Base-by-base conservation (phyloP, 2,329 filamentous ascomycete genomes). In the Paracoccidioides lutzii region DNA sequence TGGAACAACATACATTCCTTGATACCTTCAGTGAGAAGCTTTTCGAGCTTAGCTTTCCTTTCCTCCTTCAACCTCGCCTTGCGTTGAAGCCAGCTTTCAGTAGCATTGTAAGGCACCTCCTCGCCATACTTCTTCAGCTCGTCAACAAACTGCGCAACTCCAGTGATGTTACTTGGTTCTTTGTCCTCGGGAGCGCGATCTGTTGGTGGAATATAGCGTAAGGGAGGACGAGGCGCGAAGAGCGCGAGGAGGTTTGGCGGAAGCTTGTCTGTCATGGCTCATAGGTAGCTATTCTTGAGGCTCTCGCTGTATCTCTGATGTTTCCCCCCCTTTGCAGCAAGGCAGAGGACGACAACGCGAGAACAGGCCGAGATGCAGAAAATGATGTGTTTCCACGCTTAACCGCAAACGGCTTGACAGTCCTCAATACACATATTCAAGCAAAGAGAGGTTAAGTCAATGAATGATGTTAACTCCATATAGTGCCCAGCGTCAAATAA, bases 171-270 rank as follows among this genome's bases (percentile, higher is more conserved):
- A 59, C 84, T 81, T 15, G 88, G 94, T 69, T 79, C 83, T 65
- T 88, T 85, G 62, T 90, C 81, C 72, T 93, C 88, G 9, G 90
- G 86, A 59, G 90, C 82, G 69, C 87, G 79, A 73, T 97, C 91
- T 64, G 80, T 78, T 5, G 90, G 88, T 58, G 87, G 85, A 58
- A 95, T 83, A 80, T 88, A 97, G 72, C 90, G 87, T 69, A 97
- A 76, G 58, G 91, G 87, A 64, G 93, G 93, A 58, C 93, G 88
- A 69, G 93, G 88, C 74, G 91, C 88, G 76, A 98, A 98, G 63
- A 97, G 88, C 73, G 88, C 87, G 65, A 97, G 80, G 58, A 97
- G 81, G 69, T 95, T 91, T 55, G 87, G 88, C 57, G 93, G 91
- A 22, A 98, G 85, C 74, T 94, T 93, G 79, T 96, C 91, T 52